These are phyloP conservation scores for Coriaria nepalensis DNA, from an alignment of 306 rosid species.

Conservation along the genomic window DNA sequence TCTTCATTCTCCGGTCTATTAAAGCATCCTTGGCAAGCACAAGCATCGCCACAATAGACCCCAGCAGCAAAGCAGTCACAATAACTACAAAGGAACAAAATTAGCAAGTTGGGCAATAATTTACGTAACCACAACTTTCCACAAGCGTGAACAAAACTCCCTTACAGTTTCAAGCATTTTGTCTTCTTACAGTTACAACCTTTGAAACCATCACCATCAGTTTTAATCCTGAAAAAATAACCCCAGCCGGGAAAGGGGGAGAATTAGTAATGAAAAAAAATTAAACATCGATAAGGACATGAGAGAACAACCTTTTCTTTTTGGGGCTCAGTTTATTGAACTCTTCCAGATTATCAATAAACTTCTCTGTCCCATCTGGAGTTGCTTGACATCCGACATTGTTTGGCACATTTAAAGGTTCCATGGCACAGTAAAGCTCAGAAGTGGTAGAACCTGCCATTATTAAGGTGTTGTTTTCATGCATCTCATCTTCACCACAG, in stretches of 20 bases:
- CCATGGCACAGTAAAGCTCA: constrained; percentile 17
- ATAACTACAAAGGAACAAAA: constrained; percentile 32
- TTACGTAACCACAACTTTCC: constrained; percentile 1
- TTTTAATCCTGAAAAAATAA: constrained; percentile 36
- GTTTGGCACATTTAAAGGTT: constrained; percentile 6
- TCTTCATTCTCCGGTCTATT: constrained; percentile 36
- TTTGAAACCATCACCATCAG: constrained; percentile 31
- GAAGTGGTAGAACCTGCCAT: constrained; percentile 17
- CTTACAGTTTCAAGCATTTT: constrained; percentile 77
- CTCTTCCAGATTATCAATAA: constrained; percentile 22
- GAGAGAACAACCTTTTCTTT: constrained; percentile 38
- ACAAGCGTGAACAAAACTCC: constrained; percentile 6
- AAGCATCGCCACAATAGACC: constrained; percentile 28
- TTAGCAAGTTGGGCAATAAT: constrained; percentile 4
- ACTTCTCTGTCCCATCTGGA: constrained; percentile 19
- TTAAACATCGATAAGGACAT: not conserved
- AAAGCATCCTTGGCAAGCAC: constrained; percentile 58
- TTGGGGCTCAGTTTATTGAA: constrained; percentile 19
- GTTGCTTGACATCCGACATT: not conserved
- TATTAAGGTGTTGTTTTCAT: constrained; percentile 15
- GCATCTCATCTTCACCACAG: constrained; percentile 19
- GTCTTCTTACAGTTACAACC: constrained; percentile 59
- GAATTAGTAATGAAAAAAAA: constrained; percentile 6
- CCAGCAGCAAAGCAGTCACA: constrained; percentile 70
- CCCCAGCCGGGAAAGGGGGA: not conserved